Conservation (phyloP, 192 early-diverging fungal species). For the Fimicolochytrium jonesii region DNA sequence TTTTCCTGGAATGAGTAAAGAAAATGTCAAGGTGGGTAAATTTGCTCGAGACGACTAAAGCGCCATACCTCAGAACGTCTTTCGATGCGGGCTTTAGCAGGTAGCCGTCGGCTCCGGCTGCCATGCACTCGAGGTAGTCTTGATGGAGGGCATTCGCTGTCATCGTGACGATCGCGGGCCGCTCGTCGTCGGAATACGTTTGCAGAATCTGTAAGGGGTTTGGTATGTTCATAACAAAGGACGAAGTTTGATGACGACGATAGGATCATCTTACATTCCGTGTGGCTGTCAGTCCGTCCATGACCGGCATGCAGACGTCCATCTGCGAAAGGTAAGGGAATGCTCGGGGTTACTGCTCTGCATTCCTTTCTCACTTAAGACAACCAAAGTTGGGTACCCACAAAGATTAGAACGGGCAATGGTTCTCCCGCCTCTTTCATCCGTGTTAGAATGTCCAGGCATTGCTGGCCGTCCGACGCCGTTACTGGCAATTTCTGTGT, state of each 20-base stretch:
- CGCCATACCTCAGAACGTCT: slow-evolving; percentile 16
- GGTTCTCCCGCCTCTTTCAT: neutral
- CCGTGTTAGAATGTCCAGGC: slow-evolving; percentile 18
- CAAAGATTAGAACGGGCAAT: slow-evolving; percentile 18
- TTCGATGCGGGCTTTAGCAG: slow-evolving; percentile 21
- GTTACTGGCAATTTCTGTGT: slow-evolving; percentile 5
- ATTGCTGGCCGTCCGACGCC: slow-evolving; percentile 23
- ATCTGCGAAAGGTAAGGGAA: too few relatives aligned
- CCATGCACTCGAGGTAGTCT: slow-evolving; percentile 29
- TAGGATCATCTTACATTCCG: too few relatives aligned
- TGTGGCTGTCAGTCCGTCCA: slow-evolving; percentile 34
- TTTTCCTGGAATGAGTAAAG: neutral
- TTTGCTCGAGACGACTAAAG: neutral
- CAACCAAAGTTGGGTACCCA: too few relatives aligned
- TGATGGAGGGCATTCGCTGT: slow-evolving; percentile 28
- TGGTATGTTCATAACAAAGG: neutral
- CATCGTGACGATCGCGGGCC: slow-evolving; percentile 20
- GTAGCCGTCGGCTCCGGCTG: slow-evolving; percentile 23
- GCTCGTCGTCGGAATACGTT: neutral
- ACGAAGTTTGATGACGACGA: neutral
- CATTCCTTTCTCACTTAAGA: too few relatives aligned
- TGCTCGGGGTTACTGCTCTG: too few relatives aligned
- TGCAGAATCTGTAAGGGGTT: too few relatives aligned
- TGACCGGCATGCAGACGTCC: slow-evolving; percentile 36
- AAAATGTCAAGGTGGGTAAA: neutral